These are phyloP conservation scores for Penicillium nucicola DNA, from an alignment of 495 filamentous ascomycete genomes.

Conservation along the genomic window DNA sequence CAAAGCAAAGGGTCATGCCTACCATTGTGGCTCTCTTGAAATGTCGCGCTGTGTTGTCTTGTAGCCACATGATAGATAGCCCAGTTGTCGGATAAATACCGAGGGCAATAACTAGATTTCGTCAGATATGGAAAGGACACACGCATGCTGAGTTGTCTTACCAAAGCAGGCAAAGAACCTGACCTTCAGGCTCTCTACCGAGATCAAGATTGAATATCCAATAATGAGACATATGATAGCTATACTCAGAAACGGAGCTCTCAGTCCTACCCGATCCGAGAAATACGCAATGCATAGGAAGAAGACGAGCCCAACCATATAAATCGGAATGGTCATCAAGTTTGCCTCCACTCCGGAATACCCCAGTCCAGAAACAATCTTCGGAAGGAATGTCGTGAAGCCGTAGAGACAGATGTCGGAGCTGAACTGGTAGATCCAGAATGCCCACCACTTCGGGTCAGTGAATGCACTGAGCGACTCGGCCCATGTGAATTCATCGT, in stretches of 20 bases:
- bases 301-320: slow-evolving; percentile 9
- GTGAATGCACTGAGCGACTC: slow-evolving; percentile 3
- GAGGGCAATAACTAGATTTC: slow-evolving; percentile 7
- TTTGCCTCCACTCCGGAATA: slow-evolving; percentile 10
- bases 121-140: too few relatives aligned
- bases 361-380: slow-evolving; percentile 8
- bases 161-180: slow-evolving; percentile 16
- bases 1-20: slow-evolving; percentile 11
- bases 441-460: slow-evolving; percentile 13
- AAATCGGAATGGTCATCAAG: slow-evolving; percentile 10
- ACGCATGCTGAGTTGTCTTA: not conserved
- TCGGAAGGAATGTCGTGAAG: slow-evolving; percentile 9
- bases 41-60: slow-evolving; percentile 15
- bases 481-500: slow-evolving; percentile 8
- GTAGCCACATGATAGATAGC: slow-evolving; percentile 15
- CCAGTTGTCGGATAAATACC: slow-evolving; percentile 17
- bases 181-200: slow-evolving; percentile 7
- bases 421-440: slow-evolving; percentile 15
- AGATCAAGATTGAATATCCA: slow-evolving; percentile 15
- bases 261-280: slow-evolving; percentile 4
- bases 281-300: slow-evolving; percentile 8
- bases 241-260: slow-evolving; percentile 12
- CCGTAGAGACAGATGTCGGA: slow-evolving; percentile 9
- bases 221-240: slow-evolving; percentile 12
- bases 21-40: slow-evolving; percentile 18